Percentiles rank a stretch among this genome's conserved stretches.
phyloP scores from a whole-genome alignment of 345 rosid species.

The Anacardium occidentale region DNA sequence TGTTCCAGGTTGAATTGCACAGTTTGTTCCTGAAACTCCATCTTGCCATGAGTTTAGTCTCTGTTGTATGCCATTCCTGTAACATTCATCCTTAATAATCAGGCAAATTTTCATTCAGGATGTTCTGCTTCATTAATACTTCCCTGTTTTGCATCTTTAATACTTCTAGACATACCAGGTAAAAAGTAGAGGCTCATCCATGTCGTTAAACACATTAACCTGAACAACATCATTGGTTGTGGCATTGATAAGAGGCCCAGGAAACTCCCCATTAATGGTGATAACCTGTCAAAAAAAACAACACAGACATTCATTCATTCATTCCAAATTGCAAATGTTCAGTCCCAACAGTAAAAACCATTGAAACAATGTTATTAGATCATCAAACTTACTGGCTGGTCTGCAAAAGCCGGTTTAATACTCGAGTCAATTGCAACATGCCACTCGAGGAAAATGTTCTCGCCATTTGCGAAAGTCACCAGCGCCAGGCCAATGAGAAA shows the following conservation, averaged over 20 bases:
- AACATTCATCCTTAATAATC: slow-evolving; percentile 3
- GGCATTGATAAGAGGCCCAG: slow-evolving; percentile 54
- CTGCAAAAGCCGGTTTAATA: background rate
- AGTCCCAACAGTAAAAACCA: background rate
- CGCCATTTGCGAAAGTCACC: slow-evolving; percentile 11
- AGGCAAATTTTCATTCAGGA: background rate
- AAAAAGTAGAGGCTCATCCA: slow-evolving; percentile 48
- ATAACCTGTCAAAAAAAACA: slow-evolving; percentile 28
- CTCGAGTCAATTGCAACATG: slow-evolving; percentile 24
- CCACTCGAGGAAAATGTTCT: slow-evolving; percentile 35
- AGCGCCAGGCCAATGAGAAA: background rate
- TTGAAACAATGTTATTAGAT: background rate
- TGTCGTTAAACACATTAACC: slow-evolving; percentile 44
- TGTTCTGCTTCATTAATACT: background rate
- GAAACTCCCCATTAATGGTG: slow-evolving; percentile 46
- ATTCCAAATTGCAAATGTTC: background rate
- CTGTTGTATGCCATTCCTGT: slow-evolving; percentile 72
- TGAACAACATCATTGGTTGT: slow-evolving; percentile 41
- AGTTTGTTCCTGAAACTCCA: slow-evolving; percentile 72
- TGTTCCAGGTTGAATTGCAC: slow-evolving; percentile 63
- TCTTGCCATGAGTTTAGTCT: slow-evolving; percentile 85
- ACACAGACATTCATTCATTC: background rate
- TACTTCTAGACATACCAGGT: slow-evolving; percentile 36
- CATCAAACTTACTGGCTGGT: slow-evolving; percentile 31
- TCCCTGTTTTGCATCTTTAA: background rate